These are phyloP conservation scores for Fusarium napiforme DNA, from an alignment of 2,329 filamentous ascomycete genomes.

Conservation along the genomic window DNA sequence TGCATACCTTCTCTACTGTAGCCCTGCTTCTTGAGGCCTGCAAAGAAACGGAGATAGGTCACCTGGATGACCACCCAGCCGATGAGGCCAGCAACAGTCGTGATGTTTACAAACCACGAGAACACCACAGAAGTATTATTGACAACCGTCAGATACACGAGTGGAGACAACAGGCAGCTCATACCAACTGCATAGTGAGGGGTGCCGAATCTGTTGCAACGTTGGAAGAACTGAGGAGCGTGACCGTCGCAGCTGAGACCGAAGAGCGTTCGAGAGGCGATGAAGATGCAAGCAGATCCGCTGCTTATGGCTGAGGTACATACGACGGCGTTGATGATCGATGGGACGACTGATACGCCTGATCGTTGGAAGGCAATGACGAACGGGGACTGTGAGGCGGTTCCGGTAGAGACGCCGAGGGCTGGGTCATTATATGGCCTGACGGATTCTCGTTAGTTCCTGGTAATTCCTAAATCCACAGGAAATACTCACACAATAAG, in stretches of 20 bases:
- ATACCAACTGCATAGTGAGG: not conserved
- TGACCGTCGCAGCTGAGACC: not conserved
- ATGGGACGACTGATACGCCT: not conserved
- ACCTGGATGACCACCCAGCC: not conserved
- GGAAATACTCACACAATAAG: not conserved
- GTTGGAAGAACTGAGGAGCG: not conserved
- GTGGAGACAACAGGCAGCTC: not conserved
- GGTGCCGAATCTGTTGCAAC: not conserved
- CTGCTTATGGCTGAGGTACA: not conserved
- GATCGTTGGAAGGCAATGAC: not conserved
- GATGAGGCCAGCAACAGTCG: not conserved
- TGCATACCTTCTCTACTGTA: not conserved
- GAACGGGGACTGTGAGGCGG: not conserved
- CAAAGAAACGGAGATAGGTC: not conserved
- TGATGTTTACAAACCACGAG: not conserved
- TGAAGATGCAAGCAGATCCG: not conserved
- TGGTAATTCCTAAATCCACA: fast-evolving
- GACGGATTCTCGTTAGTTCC: fast-evolving
- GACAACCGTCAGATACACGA: fast-evolving
- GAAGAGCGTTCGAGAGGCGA: not conserved
- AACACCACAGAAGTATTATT: not conserved
- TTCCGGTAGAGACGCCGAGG: not conserved
- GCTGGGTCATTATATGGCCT: not conserved
- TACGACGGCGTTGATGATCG: not conserved
- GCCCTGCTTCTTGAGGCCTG: not conserved